These are phyloP conservation scores for Phytophthora cactorum DNA, from an alignment of 352 stramenopile species.

Conservation along the genomic window DNA sequence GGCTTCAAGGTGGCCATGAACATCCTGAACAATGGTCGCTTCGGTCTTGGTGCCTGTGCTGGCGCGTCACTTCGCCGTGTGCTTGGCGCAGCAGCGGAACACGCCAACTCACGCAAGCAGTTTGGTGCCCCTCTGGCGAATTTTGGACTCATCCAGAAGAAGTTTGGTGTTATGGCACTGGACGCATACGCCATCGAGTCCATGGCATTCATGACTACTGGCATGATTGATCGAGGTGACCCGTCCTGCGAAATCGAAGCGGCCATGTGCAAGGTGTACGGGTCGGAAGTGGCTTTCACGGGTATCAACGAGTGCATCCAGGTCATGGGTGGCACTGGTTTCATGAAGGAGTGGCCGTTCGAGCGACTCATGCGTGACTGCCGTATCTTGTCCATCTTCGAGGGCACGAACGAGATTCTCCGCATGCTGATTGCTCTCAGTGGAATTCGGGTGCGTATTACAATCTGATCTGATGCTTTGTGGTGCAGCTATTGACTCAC, in stretches of 20 bases:
- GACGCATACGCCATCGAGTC: constrained; percentile 88
- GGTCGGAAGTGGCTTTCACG: constrained; percentile 81
- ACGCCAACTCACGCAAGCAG: constrained; percentile 84
- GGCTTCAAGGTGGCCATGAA: constrained; percentile 95
- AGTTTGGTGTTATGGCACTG: constrained; percentile 84
- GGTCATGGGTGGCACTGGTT: constrained; percentile 89
- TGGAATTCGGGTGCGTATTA: constrained; percentile 65
- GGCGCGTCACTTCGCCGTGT: constrained; percentile 76
- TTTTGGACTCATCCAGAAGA: constrained; percentile 90
- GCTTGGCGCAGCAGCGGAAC: constrained; percentile 66
- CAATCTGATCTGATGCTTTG: constrained; percentile 2
- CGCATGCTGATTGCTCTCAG: constrained; percentile 92
- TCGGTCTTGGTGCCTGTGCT: constrained; percentile 80
- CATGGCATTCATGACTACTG: constrained; percentile 91
- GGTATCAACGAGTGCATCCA: constrained; percentile 91
- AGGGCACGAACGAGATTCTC: constrained; percentile 93
- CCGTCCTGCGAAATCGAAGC: constrained; percentile 89
- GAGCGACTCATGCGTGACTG: constrained; percentile 92
- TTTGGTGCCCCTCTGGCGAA: constrained; percentile 75
- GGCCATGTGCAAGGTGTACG: constrained; percentile 91
- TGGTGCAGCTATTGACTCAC: constrained; percentile 9
- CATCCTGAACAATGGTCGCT: constrained; percentile 94
- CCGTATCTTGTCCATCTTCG: constrained; percentile 92
- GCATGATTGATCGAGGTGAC: constrained; percentile 88
- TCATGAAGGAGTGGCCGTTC: constrained; percentile 93